Conservation (phyloP, 331 rosid species). For the Acacia pycnantha region DNA sequence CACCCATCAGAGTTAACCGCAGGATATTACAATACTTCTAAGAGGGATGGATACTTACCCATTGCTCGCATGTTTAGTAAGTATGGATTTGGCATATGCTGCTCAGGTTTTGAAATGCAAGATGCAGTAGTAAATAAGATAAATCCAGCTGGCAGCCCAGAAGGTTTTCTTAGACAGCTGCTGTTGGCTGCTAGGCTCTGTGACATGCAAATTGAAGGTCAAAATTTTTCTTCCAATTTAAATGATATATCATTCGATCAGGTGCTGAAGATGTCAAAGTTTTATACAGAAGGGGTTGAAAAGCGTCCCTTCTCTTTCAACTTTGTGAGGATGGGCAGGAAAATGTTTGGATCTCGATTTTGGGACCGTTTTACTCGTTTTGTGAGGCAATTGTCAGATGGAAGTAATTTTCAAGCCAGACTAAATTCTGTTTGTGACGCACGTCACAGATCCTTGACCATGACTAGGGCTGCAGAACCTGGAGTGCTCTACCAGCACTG, state of each 20-base stretch:
- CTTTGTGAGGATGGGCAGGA: conserved; percentile 77
- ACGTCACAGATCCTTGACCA: conserved; percentile 42
- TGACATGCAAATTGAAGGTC: conserved; percentile 81
- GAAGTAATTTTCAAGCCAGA: conserved; percentile 74
- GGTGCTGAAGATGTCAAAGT: conserved; percentile 74
- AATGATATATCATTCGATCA: conserved; percentile 58
- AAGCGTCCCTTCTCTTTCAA: conserved; percentile 82
- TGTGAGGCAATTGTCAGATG: conserved; percentile 76
- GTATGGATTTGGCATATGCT: conserved; percentile 70
- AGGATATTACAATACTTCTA: conserved; percentile 74
- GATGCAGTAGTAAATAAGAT: conserved; percentile 47
- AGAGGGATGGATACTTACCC: conserved; percentile 74
- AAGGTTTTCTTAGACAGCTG: conserved; percentile 78
- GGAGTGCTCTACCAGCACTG: conserved; percentile 55
- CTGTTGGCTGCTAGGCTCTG: conserved; percentile 75
- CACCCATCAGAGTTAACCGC: conserved; percentile 89
- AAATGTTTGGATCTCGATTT: conserved; percentile 66
- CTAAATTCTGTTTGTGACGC: conserved; percentile 48
- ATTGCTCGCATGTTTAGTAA: conserved; percentile 71
- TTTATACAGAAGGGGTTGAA: conserved; percentile 65
- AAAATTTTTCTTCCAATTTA: conserved; percentile 55
- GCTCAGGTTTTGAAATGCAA: conserved; percentile 85
- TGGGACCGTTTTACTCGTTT: conserved; percentile 85
- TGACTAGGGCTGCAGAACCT: conserved; percentile 40
- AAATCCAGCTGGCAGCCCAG: conserved; percentile 71